Base-by-base conservation (phyloP, 805 yeast genomes). In the Pichia manshurica region DNA sequence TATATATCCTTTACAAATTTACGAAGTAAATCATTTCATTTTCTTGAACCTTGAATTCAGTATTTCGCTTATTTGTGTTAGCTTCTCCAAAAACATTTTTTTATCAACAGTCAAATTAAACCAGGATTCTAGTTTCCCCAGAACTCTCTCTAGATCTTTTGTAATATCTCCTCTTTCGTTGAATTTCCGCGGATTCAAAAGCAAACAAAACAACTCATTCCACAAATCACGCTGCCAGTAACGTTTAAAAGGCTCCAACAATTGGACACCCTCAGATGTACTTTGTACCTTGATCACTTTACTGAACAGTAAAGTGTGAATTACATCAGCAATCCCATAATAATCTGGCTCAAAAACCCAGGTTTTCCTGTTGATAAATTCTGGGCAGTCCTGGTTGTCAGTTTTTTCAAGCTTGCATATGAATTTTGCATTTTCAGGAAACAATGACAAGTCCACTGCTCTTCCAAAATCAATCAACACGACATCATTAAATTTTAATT, bases 341-440 rank as follows among this genome's bases (percentile, higher is more conserved):
- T 87, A 87, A 65, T 89, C 97, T 3, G 83, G 81, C 59, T 89
- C 88, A 57, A 74, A 86, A 2, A 78, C 75, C 95, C 96, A 89
- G 0, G 84, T 75, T 44, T 69, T 58, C 4, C 74, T 68, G 3
- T 73, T 63, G 46, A 78, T 67, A 80, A 86, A 78, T 56, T 83
- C 87, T 4, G 78, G 78, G 59, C 95, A 87, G 55, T 85, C 95
- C 21, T 51, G 53, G 53, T 78, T 85, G 47, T 76, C 72, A 52
- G 81, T 85, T 0, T 79, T 67, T 28, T 72, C 70, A 81, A 85
- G 81, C 53, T 75, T 71, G 17, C 84, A 74, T 36, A 69, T 64
- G 61, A 87, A 89, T 48, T 71, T 68, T 0, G 75, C 77, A 25
- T 71, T 71, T 0, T 59, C 47, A 1, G 74, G 74, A 47, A 82